phyloP scores from a whole-genome alignment of 169 alveolate genomes.

The Eimeria necatrix region DNA sequence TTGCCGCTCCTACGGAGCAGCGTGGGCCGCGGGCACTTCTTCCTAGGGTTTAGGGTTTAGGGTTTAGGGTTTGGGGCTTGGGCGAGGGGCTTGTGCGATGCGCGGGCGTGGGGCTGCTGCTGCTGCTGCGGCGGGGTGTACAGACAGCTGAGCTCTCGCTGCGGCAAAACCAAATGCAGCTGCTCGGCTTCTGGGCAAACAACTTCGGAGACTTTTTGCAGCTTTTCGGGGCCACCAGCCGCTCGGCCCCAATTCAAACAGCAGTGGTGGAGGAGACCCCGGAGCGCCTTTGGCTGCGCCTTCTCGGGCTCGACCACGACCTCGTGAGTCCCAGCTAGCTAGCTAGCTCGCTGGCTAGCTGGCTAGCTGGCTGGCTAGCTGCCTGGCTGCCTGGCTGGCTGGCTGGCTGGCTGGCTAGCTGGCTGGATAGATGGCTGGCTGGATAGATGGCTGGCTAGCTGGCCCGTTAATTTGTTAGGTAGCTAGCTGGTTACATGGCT shows the following conservation, averaged over 20 bases:
- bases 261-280: constrained; percentile 82
- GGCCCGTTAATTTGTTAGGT: too few species aligned
- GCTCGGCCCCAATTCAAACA: constrained; percentile 73
- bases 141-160: constrained; percentile 81
- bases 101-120: background rate
- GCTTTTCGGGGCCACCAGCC: constrained; percentile 71
- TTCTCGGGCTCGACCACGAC: constrained; percentile 84
- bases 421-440: background rate
- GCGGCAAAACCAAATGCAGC: constrained; percentile 80
- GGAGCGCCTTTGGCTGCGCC: constrained; percentile 83
- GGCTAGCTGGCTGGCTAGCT: background rate
- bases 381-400: background rate
- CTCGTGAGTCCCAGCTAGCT: constrained; percentile 51
- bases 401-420: background rate
- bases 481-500: too few species aligned
- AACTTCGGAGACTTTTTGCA: constrained; percentile 81
- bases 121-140: background rate
- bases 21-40: background rate
- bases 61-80: too few species aligned
- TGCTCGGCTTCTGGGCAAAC: constrained; percentile 83
- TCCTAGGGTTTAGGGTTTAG: background rate
- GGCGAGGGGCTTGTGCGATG: background rate
- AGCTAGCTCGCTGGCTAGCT: constrained; percentile 57
- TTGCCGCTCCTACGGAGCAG: constrained; percentile 26
- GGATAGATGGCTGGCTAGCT: too few species aligned